Evolutionary conservation across 2,329 filamentous ascomycete species (phyloP).

Genomic region (Ascomycota sp.): DNA sequence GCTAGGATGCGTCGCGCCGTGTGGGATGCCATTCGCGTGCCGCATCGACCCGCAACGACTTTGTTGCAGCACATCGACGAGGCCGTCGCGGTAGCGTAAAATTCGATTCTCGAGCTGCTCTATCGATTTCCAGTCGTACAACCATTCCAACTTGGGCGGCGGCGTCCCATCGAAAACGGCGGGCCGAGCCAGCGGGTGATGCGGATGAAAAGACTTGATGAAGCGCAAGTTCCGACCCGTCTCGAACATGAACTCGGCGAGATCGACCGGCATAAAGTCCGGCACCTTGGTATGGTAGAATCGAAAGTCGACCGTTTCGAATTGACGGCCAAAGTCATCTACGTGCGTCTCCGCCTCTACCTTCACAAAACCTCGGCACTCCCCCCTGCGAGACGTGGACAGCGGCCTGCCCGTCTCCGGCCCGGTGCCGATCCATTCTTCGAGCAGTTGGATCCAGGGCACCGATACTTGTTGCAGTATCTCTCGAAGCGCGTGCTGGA

Average conservation of each 20-base stretch:
- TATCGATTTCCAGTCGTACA: constrained; percentile 52
- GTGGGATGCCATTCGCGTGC: neutral
- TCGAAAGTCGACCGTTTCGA: constrained; percentile 37
- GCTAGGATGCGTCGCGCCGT: constrained; percentile 2
- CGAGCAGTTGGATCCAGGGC: constrained; percentile 47
- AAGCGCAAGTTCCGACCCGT: constrained; percentile 58
- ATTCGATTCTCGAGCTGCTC: constrained; percentile 41
- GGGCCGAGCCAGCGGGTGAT: constrained; percentile 44
- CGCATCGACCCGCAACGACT: constrained; percentile 1
- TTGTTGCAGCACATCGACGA: constrained; percentile 8
- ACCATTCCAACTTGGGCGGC: constrained; percentile 43
- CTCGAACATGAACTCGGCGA: constrained; percentile 56
- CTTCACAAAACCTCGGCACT: constrained; percentile 37
- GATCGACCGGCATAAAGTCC: constrained; percentile 47
- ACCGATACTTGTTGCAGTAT: constrained; percentile 40
- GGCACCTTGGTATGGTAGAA: constrained; percentile 48
- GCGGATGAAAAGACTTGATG: constrained; percentile 46
- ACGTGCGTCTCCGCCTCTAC: constrained; percentile 31
- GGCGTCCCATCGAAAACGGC: constrained; percentile 22
- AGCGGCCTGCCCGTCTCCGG: constrained; percentile 34
- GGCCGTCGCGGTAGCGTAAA: constrained; percentile 11
- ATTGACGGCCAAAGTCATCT: constrained; percentile 38
- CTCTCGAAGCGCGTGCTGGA: constrained; percentile 45
- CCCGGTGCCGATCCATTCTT: constrained; percentile 56
- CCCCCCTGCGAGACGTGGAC: constrained; percentile 22